phyloP scores from a whole-genome alignment of 2,329 filamentous ascomycete genomes.

The Colletotrichum caudatum region DNA sequence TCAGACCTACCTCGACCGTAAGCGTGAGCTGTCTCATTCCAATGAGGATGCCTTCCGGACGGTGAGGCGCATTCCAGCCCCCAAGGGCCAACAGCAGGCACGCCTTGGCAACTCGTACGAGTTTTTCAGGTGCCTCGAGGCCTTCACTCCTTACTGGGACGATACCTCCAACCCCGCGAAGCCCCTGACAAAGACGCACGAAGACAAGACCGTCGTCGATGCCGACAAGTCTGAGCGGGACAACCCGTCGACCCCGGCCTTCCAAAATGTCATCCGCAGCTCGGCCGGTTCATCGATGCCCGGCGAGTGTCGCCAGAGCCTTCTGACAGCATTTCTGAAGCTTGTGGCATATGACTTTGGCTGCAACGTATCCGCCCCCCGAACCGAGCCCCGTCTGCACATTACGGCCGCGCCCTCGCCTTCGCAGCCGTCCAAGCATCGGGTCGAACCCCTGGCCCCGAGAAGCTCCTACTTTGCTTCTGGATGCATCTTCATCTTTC shows the following conservation, averaged over 20 bases:
- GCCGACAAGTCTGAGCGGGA: slow-evolving; percentile 39
- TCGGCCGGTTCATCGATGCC: slow-evolving; percentile 68
- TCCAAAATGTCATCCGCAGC: slow-evolving; percentile 53
- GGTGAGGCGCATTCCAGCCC: slow-evolving; percentile 67
- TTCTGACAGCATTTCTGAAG: slow-evolving; percentile 72
- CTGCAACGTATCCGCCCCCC: slow-evolving; percentile 68
- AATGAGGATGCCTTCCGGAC: slow-evolving; percentile 73
- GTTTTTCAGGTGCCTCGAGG: slow-evolving; percentile 73
- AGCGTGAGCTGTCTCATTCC: slow-evolving; percentile 65
- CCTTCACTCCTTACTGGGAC: slow-evolving; percentile 71
- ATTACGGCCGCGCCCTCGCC: slow-evolving; percentile 55
- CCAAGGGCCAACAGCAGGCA: slow-evolving; percentile 64
- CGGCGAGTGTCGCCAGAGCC: slow-evolving; percentile 66
- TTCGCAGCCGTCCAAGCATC: slow-evolving; percentile 41
- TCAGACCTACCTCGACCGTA: slow-evolving; percentile 69
- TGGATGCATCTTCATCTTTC: slow-evolving; percentile 70
- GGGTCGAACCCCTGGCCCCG: slow-evolving; percentile 37
- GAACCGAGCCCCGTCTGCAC: slow-evolving; percentile 70
- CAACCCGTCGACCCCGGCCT: slow-evolving; percentile 11
- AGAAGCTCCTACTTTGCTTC: slow-evolving; percentile 69
- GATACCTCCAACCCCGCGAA: slow-evolving; percentile 62
- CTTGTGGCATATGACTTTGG: slow-evolving; percentile 75
- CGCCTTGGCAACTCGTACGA: slow-evolving; percentile 74
- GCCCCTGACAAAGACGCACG: slow-evolving; percentile 25
- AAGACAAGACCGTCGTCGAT: slow-evolving; percentile 28